These are phyloP conservation scores for Apophysomyces trapeziformis DNA, from an alignment of 371 early-diverging fungal species.

Conservation along the genomic window DNA sequence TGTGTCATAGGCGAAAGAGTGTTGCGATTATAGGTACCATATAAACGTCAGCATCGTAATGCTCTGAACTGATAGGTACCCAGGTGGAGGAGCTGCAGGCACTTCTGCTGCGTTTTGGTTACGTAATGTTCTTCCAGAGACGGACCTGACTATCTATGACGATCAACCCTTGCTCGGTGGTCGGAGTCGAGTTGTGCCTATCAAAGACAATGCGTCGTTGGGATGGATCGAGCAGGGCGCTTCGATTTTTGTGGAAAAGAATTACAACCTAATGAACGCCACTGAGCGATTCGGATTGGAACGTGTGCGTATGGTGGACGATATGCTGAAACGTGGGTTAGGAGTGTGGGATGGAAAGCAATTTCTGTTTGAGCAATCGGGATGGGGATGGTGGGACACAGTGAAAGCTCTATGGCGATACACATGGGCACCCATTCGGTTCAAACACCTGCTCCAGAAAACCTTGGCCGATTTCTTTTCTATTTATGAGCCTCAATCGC, in stretches of 20 bases:
- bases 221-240: constrained; percentile 62
- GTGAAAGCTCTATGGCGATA: constrained; percentile 54
- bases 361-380: constrained; percentile 57
- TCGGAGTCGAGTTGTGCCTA: constrained; percentile 48
- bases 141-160: constrained; percentile 58
- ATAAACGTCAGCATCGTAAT: not conserved
- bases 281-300: constrained; percentile 57
- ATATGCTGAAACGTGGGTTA: constrained; percentile 21
- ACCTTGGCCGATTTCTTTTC: constrained; percentile 24
- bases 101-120: constrained; percentile 65
- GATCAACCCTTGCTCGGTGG: constrained; percentile 57
- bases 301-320: constrained; percentile 17
- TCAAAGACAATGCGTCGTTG: constrained; percentile 38
- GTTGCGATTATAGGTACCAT: not conserved
- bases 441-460: constrained; percentile 21
- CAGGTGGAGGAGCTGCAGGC: constrained; percentile 70
- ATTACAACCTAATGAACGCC: constrained; percentile 58
- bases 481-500: constrained; percentile 10
- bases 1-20: not conserved
- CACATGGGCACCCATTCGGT: constrained; percentile 46
- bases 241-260: constrained; percentile 65
- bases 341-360: constrained; percentile 59
- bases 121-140: constrained; percentile 43
- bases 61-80: not conserved
- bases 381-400: constrained; percentile 47